Conservation (phyloP, 805 yeast genomes). For the Vanderwaltozyma yarrowii region DNA sequence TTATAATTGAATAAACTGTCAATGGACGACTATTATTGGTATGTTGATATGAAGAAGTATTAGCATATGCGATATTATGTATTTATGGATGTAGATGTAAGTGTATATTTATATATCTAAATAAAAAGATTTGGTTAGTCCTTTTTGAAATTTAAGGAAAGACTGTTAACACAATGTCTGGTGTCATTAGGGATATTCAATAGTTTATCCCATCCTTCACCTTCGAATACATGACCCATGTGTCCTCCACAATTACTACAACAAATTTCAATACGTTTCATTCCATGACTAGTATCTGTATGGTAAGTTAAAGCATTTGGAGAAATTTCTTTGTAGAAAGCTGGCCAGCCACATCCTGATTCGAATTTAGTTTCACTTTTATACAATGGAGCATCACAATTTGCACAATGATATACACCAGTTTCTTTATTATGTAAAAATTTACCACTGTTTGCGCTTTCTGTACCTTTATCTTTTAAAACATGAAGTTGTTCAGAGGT, state of each 20-base stretch:
- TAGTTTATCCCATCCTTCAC: conserved; percentile 66
- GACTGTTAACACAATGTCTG: conserved; percentile 91
- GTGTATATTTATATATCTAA: background rate
- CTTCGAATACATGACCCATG: conserved; percentile 88
- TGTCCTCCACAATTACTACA: conserved; percentile 89
- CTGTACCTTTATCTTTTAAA: conserved; percentile 52
- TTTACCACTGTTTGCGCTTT: conserved; percentile 35
- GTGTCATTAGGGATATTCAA: conserved; percentile 59
- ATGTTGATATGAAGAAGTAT: no score
- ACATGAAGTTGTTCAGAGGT: conserved; percentile 71
- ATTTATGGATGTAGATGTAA: no score
- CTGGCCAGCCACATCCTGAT: conserved; percentile 98
- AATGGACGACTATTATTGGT: no score
- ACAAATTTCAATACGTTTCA: conserved; percentile 80
- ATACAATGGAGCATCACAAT: conserved; percentile 73
- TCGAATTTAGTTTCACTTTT: conserved; percentile 72
- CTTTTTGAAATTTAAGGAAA: conserved; percentile 55
- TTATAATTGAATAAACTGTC: no score
- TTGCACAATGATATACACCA: conserved; percentile 81
- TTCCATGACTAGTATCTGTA: conserved; percentile 59
- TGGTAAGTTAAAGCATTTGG: conserved; percentile 63
- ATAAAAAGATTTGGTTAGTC: conserved; percentile 3
- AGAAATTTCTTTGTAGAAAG: conserved; percentile 72
- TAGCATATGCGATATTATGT: no score
- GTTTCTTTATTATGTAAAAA: conserved; percentile 26